Evolutionary conservation across 345 rosid genomes (phyloP), one percentile per base, ranked within the genome.

Genomic region (Brassica juncea): DNA sequence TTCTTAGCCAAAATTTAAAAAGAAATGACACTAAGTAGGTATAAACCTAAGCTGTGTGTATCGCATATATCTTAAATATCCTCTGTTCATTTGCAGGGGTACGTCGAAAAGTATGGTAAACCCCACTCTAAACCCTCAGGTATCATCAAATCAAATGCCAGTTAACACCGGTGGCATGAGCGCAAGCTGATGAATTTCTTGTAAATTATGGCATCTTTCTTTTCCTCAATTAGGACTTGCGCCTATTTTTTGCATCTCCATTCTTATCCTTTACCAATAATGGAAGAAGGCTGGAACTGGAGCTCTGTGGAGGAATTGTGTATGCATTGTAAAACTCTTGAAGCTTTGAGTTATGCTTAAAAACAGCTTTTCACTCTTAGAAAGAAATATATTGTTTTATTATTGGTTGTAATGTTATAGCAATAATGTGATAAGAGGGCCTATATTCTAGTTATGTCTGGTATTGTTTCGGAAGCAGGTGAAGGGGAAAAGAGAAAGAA

Each of bases 31-130:
- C 10, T 42, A 16, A 66, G 37, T 34, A 58, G 59, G 60, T 16
- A 54, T 15, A 54, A 54, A 54, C 60, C 60, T 54, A 54, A 54
- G 60, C 25, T 15, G 60, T 16, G 2, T 6, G 25, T 54, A 54
- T 62, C 68, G 66, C 16, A 55, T 70, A 19, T 59, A 60, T 59
- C 71, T 83, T 72, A 73, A 28, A 74, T 74, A 47, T 80, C 70
- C 25, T 75, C 62, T 64, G 82, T 76, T 81, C 62, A 28, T 79
- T 84, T 88, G 87, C 89, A 95, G 98, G 98, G 87, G 65, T 93
- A 93, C 58, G 84, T 89, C 30, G 87, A 85, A 8, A 93, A 85
- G 84, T 88, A 82, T 59, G 85, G 87, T 37, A 95, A 89, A 88
- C 82, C 89, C 57, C 57, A n/a, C 2, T 2, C 60, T 54, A 54